A percentile compares a stretch with the other conserved stretches of the same genome.
Evolutionary conservation across 83 land plant genomes (phyloP).

Genomic region (Picea abies): DNA sequence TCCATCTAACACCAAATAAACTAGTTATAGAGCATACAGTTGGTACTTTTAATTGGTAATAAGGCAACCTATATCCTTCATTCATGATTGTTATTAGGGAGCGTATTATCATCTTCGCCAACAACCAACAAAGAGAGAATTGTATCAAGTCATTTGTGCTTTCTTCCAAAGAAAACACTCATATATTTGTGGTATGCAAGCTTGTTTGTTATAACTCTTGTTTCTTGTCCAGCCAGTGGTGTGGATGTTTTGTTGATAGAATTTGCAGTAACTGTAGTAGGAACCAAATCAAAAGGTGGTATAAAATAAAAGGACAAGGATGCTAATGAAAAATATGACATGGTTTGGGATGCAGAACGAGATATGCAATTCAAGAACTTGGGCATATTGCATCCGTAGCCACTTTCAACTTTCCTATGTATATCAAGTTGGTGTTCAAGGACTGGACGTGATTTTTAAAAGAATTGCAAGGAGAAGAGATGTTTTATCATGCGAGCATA

Average conservation of each 20-base stretch:
- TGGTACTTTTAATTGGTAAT: constrained; percentile 96
- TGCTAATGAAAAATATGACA: constrained; percentile 76
- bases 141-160: constrained; percentile 58
- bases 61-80: constrained; percentile 86
- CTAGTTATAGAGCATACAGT: constrained; percentile 75
- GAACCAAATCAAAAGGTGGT: constrained; percentile 19
- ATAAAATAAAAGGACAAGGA: constrained; percentile 80
- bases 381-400: too few relatives aligned
- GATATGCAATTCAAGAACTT: constrained; percentile 63
- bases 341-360: constrained; percentile 98
- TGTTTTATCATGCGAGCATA: too few relatives aligned
- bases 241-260: constrained; percentile 19
- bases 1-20: constrained; percentile 50
- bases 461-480: too few relatives aligned
- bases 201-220: constrained; percentile 49
- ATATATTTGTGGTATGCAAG: constrained; percentile 80
- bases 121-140: constrained; percentile 23
- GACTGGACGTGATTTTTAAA: too few relatives aligned
- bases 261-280: constrained; percentile 7
- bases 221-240: constrained; percentile 65
- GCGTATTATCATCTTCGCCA: constrained; percentile 19
- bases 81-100: constrained; percentile 76
- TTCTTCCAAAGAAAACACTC: constrained; percentile 81
- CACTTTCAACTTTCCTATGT: too few relatives aligned
- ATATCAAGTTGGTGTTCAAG: too few relatives aligned